Evolutionary conservation across 163 green algal genomes (phyloP), one percentile per base, ranked within the genome.

Genomic region (Picocystis sp.): DNA sequence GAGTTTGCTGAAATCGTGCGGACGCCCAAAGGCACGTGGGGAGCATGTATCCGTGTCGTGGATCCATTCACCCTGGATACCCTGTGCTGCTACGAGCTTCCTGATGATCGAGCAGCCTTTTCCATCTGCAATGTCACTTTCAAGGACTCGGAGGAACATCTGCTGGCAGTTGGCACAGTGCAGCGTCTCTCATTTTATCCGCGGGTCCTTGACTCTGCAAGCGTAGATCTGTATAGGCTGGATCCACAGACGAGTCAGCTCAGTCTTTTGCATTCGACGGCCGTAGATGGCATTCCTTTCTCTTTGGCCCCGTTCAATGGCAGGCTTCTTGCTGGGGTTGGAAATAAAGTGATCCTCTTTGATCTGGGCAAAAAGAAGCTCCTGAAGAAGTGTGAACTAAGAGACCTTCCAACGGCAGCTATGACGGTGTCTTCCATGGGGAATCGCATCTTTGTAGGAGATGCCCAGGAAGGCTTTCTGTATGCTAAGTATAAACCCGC

Each of bases 331-430:
- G 85, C 76, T 11, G 87, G 89, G 21, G 68, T 94, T 17, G 85
- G 82, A 45, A 70, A 75, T 50, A 63, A 71, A 24, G 69, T 98
- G 47, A 74, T 85, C 6, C 58, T 98, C 47, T 95, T 90, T 54
- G 89, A 97, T 46, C 55, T 93, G 33, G 89, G 89, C 55, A 92
- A 90, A 66, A 92, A 92, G 69, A 91, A 92, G 71, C 70, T 98
- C 52, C 79, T 98, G 60, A 71, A 85, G 25, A 98, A 98, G 75
- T 91, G 76, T 61, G 89, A 98, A 70, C 73, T 74, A 47, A 70
- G 66, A 53, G 50, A 63, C 42, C 64, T 83, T 42, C 74, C 74
- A n/a, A 76, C 64, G 51, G 59, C 65, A 25, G 74, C 81, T 50
- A 56, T 52, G 14, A 65, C 45, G 2, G 64, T 83, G 33, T 42